A percentile compares a stretch with the other conserved stretches of the same genome.
Evolutionary conservation across 23 red algal genomes (phyloP).

Genomic region (Gracilaria domingensis): DNA sequence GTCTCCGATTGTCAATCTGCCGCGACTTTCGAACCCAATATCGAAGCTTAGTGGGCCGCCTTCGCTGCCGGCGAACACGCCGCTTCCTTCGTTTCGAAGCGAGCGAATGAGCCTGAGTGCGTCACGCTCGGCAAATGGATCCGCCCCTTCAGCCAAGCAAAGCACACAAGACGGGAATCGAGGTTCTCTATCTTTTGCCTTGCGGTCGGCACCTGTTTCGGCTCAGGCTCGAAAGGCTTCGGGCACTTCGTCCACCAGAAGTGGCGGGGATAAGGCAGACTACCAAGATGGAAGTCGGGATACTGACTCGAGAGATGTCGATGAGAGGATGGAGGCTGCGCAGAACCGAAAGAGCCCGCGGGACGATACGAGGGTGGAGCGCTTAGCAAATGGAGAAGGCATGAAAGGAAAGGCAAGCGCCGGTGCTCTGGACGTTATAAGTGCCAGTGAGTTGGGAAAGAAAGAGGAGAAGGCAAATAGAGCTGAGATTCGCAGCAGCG

Average conservation of each 20-base stretch:
- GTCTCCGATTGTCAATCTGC: constrained; percentile 41
- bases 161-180: background rate
- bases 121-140: constrained; percentile 27
- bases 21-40: constrained; percentile 43
- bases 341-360: background rate
- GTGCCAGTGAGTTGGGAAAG: background rate
- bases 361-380: constrained; percentile 27
- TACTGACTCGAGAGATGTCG: background rate
- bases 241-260: background rate
- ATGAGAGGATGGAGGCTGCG: background rate
- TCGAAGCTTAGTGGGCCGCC: constrained; percentile 40
- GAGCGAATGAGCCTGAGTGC: constrained; percentile 54
- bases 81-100: constrained; percentile 62
- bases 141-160: background rate
- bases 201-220: constrained; percentile 50
- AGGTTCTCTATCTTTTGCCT: constrained; percentile 5
- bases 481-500: constrained; percentile 56
- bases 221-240: background rate
- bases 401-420: constrained; percentile 4
- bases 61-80: constrained; percentile 29
- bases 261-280: background rate
- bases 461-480: constrained; percentile 38
- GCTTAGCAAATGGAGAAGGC: constrained; percentile 31
- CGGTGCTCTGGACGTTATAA: background rate
- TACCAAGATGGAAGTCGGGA: background rate